Base-by-base conservation (phyloP, 192 early-diverging fungal species). In the Jimgerdemannia lactiflua region DNA sequence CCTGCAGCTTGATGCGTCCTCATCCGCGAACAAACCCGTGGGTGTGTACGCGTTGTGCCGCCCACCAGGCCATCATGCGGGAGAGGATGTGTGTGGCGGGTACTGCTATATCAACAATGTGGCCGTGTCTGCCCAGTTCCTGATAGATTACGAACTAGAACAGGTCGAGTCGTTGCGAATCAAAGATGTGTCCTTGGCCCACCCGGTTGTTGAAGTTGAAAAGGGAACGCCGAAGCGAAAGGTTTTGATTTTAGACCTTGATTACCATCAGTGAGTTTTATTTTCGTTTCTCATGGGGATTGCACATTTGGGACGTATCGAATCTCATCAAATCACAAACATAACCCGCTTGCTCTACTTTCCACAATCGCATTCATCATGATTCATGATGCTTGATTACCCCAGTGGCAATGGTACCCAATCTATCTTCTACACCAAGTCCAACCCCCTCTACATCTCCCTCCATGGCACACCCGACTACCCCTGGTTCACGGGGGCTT, bases 391-490 rank as follows among this genome's bases (percentile, higher is more conserved):
- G 41, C 43, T 71, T 3, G 39, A 43, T 29, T 70, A 44, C 40
- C 20, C 19, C 63, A 87, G 86, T 75, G 87, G 87, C 8, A 89
- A 89, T 64, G 87, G 87, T 42, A 89, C 87, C 4, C 87, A 89
- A 74, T 79, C 79, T 17, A 87, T 89, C 43, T 89, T 89, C 67
- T 89, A 87, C 67, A 70, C 73, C 9, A 75, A 72, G 3, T 77
- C 80, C 17, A 92, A 91, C 77, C 90, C 89, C 2, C 77, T 92
- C 17, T 93, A 90, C 43, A 84, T 87, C 4, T 91, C 90, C 29
- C 71, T 93, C 0, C 92, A 93, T 75, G 87, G 82, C 7, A 66
- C 41, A 8, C 77, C 83, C 3, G 90, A 89, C 39, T 93, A 91
- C 75, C 92, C 92, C 8, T 91, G 85, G 75, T 92, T 88, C 71